Evolutionary conservation across 108 stramenopile species (phyloP).

Genomic region (Mayamaea pseudoterrestris): DNA sequence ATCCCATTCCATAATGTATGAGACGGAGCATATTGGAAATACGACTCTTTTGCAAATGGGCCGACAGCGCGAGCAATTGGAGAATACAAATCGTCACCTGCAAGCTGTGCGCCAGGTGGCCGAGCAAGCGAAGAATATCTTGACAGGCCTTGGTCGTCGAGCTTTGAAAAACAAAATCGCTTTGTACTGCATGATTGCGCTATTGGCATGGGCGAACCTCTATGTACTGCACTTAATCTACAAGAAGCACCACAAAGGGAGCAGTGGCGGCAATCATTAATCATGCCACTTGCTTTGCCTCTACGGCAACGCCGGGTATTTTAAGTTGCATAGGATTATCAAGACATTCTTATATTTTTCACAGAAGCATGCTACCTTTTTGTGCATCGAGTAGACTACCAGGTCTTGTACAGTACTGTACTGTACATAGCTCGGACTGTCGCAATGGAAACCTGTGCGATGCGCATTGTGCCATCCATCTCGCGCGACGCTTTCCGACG

Average conservation of each 20-base stretch:
- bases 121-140: slow-evolving; percentile 38
- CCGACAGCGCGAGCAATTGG: slow-evolving; percentile 65
- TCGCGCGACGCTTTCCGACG: too few relatives aligned
- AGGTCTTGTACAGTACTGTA: too few relatives aligned
- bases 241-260: slow-evolving; percentile 1
- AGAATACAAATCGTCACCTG: slow-evolving; percentile 30
- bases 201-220: slow-evolving; percentile 42
- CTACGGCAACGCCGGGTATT: too few relatives aligned
- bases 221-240: slow-evolving; percentile 14
- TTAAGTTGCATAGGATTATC: too few relatives aligned
- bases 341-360: too few relatives aligned
- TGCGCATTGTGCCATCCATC: too few relatives aligned
- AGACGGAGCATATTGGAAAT: slow-evolving; percentile 64
- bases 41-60: slow-evolving; percentile 49
- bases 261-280: background rate
- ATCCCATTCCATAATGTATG: slow-evolving; percentile 36
- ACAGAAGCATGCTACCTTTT: too few relatives aligned
- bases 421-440: too few relatives aligned
- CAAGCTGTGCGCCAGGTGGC: slow-evolving; percentile 31
- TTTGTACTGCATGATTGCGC: slow-evolving; percentile 44
- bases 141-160: slow-evolving; percentile 36
- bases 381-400: too few relatives aligned
- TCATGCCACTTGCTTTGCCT: too few relatives aligned
- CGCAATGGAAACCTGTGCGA: too few relatives aligned
- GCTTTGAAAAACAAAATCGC: slow-evolving; percentile 47